A percentile compares a stretch with the other conserved stretches of the same genome.
Evolutionary conservation across 441 rosid genomes (phyloP).

Genomic region (Aquilaria agallochum): DNA sequence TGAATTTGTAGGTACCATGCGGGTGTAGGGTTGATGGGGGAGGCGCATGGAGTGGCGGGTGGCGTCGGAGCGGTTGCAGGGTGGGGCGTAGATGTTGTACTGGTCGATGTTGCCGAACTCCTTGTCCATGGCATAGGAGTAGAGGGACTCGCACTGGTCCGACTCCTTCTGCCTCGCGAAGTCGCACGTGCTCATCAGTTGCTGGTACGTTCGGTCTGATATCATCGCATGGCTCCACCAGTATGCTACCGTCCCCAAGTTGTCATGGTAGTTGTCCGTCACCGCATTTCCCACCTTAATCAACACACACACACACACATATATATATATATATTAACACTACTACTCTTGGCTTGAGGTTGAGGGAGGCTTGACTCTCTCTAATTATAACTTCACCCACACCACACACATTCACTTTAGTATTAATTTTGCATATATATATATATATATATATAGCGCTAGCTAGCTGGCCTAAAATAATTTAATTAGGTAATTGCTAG

Average conservation of each 20-base stretch:
- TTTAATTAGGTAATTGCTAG: neutral
- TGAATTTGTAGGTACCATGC: conserved; percentile 25
- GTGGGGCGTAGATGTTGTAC: conserved; percentile 86
- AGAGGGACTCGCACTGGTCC: conserved; percentile 79
- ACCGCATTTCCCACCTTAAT: conserved; percentile 96
- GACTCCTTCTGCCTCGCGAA: conserved; percentile 79
- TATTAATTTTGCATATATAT: no score
- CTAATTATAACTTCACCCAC: no score
- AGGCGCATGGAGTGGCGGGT: conserved; percentile 45
- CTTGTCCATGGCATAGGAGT: conserved; percentile 86
- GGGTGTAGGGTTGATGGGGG: conserved; percentile 74
- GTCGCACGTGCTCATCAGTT: conserved; percentile 79
- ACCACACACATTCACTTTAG: no score
- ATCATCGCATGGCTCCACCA: conserved; percentile 99
- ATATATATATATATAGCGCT: no score
- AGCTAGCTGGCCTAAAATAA: neutral
- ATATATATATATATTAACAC: no score
- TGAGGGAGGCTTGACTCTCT: no score
- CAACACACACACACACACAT: no score
- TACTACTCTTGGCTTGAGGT: no score
- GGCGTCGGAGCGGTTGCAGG: conserved; percentile 75
- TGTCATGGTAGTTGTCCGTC: conserved; percentile 87
- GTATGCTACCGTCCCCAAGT: conserved; percentile 89
- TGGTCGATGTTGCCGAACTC: conserved; percentile 98
- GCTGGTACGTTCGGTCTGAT: conserved; percentile 77